phyloP scores from a whole-genome alignment of 331 rosid species.

The Malus hybrid region DNA sequence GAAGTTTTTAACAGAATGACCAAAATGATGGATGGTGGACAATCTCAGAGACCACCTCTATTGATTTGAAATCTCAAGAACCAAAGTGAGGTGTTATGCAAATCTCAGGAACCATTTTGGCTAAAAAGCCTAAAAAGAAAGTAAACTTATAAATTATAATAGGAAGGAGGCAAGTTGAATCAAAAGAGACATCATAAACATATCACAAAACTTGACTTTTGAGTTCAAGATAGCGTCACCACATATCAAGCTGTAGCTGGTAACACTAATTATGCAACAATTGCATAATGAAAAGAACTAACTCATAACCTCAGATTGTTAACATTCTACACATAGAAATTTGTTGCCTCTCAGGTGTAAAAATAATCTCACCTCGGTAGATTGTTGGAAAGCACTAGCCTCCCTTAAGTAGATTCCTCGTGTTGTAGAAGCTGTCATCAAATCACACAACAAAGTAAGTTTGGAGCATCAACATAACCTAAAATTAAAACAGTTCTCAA shows the following conservation, averaged over 20 bases:
- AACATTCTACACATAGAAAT: background rate
- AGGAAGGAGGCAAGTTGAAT: background rate
- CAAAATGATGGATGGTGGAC: too few species aligned
- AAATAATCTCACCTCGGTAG: conserved; percentile 64
- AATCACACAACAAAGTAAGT: conserved; percentile 9
- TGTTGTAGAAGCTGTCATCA: conserved; percentile 51
- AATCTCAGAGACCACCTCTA: too few species aligned
- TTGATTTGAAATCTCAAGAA: too few species aligned
- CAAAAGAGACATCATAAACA: background rate
- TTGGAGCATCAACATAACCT: conserved; percentile 2
- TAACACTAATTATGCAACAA: background rate
- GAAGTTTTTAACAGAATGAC: too few species aligned
- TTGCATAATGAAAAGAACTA: background rate
- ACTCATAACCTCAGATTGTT: background rate
- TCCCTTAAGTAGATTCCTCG: conserved; percentile 94
- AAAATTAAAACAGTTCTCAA: background rate
- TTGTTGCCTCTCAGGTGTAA: background rate
- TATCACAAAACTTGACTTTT: background rate
- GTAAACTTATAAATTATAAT: background rate
- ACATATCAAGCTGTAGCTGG: background rate
- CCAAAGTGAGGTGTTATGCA: too few species aligned
- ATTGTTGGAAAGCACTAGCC: conserved; percentile 61
- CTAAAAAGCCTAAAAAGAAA: background rate
- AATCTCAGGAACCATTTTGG: too few species aligned
- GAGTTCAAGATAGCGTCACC: background rate